Percentiles rank a stretch among this genome's conserved stretches.
These are phyloP conservation scores for Apiotrichum akiyoshidainum DNA, from an alignment of 1,284 basidiomycete genomes.

Conservation along the genomic window DNA sequence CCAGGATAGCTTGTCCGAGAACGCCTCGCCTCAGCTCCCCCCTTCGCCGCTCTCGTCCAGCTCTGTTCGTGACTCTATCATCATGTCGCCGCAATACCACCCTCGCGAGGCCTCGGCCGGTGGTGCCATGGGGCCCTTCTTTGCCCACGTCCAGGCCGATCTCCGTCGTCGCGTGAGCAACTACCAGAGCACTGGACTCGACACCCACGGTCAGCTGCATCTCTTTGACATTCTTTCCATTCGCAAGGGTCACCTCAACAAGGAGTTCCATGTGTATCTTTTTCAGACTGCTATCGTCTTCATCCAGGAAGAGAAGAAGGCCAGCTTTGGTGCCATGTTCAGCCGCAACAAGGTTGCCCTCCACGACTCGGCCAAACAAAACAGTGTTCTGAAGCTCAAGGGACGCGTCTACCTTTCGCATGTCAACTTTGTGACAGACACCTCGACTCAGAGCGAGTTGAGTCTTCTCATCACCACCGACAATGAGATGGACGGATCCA, in stretches of 20 bases:
- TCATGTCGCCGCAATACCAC: not conserved
- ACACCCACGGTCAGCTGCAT: conserved; percentile 73
- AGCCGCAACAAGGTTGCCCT: not conserved
- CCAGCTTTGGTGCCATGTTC: conserved; percentile 49
- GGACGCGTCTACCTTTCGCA: conserved; percentile 92
- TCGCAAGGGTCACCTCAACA: conserved; percentile 75
- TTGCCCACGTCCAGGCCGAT: conserved; percentile 77
- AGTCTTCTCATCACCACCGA: conserved; percentile 83
- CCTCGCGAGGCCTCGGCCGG: not conserved
- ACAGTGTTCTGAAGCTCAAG: conserved; percentile 72
- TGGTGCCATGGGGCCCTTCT: conserved; percentile 42
- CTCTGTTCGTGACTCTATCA: conserved; percentile 18
- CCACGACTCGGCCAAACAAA: not conserved
- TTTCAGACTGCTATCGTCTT: conserved; percentile 96
- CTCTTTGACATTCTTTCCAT: conserved; percentile 89
- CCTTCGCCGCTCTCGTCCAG: conserved; percentile 33
- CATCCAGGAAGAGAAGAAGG: conserved; percentile 83
- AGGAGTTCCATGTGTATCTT: conserved; percentile 91
- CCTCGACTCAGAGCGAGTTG: conserved; percentile 71
- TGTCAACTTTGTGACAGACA: conserved; percentile 79
- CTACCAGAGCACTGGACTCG: conserved; percentile 88
- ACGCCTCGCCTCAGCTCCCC: conserved; percentile 37
- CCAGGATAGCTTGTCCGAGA: conserved; percentile 25
- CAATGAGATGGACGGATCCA: conserved; percentile 69
- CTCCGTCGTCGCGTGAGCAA: conserved; percentile 81